Evolutionary conservation across 1,284 basidiomycete species (phyloP), one percentile per base, ranked within the genome.

Genomic region (Tranzscheliella williamsii): DNA sequence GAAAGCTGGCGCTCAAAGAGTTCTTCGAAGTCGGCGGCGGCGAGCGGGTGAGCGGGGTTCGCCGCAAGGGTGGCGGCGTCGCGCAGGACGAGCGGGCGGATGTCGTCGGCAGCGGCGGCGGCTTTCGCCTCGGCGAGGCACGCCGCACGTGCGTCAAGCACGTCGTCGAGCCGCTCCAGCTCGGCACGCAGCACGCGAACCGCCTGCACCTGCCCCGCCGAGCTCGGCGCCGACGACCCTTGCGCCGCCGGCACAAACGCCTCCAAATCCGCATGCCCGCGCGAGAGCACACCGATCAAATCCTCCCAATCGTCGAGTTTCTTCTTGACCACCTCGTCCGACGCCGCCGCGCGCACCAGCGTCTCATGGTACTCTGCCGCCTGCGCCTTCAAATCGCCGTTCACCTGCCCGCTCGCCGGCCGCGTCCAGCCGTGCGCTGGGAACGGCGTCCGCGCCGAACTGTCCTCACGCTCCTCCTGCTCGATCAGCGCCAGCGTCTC

Each of bases 401-500:
- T 63, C 2, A 81, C 50, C 88, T 83, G 16, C 79, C 79, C 40
- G 93, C 87, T 42, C 82, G 83, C n/a, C 16, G 50, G 53, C 21
- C 60, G 29, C 13, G 43, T 55, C 64, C 74, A 54, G 76, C 73
- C 50, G 30, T 23, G 76, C 81, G 57, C 82, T 81, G 45, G 85
- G 82, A 50, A 85, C 79, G 35, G 82, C 78, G 79, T 61, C 0
- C 81, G 65, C n/a, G 80, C 71, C 17, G 73, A 67, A 36, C 91
- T 90, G 69, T 96, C 91, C 75, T 93, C 90, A 4, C 86, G 87
- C 16, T 88, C 88, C 79, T 97, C 93, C 43, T 85, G 85, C 67
- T 94, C 91, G 9, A 97, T 81, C 12, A 92, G 85, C 67, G 91
- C 90, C 81, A 91, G 83, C 0, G 90, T 86, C 89, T 95, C 75